Percentiles rank a stretch among this genome's conserved stretches.
phyloP scores from a whole-genome alignment of 1,139 yeast genomes.

The Pichia terricola region DNA sequence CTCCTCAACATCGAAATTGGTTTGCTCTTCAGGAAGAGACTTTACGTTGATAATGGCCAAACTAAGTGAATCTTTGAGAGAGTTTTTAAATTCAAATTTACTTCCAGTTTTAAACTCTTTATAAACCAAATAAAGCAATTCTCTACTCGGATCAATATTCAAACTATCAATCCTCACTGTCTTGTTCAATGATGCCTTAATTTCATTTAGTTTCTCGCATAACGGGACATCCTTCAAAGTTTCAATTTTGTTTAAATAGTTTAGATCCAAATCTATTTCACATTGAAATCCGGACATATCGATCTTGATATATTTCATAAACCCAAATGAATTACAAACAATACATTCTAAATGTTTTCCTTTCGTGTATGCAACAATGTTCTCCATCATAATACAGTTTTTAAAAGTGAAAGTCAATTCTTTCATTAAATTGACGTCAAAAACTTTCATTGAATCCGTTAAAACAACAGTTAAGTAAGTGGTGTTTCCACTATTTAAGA shows the following conservation, averaged over 20 bases:
- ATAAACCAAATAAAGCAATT: slow-evolving; percentile 14
- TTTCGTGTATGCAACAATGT: slow-evolving; percentile 11
- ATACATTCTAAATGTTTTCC: background rate
- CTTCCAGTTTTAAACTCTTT: slow-evolving; percentile 12
- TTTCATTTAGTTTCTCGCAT: slow-evolving; percentile 13
- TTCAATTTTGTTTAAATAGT: slow-evolving; percentile 15
- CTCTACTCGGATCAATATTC: slow-evolving; percentile 12
- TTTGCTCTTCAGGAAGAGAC: slow-evolving; percentile 8
- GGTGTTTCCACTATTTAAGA: background rate
- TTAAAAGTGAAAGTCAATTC: background rate
- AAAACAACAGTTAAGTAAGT: background rate
- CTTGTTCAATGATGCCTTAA: no score
- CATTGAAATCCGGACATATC: background rate
- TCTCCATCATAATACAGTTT: slow-evolving; percentile 7
- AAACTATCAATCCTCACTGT: slow-evolving; percentile 9
- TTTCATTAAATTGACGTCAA: background rate
- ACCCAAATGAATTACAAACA: slow-evolving; percentile 12
- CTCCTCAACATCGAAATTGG: background rate
- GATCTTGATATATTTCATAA: slow-evolving; percentile 8
- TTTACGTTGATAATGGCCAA: no score
- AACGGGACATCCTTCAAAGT: slow-evolving; percentile 12
- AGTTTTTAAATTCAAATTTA: slow-evolving; percentile 9
- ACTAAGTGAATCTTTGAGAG: background rate
- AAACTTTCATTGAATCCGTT: background rate
- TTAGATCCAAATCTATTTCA: background rate